These are phyloP conservation scores for Aurifilum marmelostoma DNA, from an alignment of 2,329 filamentous ascomycete species.

Conservation along the genomic window DNA sequence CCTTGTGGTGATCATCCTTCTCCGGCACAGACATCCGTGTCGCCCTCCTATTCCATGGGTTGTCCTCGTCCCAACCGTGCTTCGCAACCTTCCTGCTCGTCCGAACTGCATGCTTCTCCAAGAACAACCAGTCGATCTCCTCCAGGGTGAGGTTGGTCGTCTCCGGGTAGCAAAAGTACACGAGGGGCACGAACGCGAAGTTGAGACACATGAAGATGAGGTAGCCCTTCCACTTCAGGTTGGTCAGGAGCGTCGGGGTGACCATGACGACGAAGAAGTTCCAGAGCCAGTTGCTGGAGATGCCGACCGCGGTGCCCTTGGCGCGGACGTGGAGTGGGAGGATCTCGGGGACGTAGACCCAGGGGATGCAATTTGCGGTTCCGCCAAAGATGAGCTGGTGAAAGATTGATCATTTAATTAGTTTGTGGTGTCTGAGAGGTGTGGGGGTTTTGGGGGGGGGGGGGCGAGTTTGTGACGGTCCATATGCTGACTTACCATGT, in stretches of 20 bases:
- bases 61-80: constrained; percentile 26
- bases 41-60: constrained; percentile 26
- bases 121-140: constrained; percentile 55
- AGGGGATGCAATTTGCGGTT: constrained; percentile 41
- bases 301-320: constrained; percentile 39
- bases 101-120: constrained; percentile 28
- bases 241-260: constrained; percentile 52
- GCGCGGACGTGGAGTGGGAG: constrained; percentile 39
- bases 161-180: constrained; percentile 56
- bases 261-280: constrained; percentile 51
- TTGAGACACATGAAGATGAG: constrained; percentile 56
- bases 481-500: constrained; percentile 26
- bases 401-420: background rate
- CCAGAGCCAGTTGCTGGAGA: constrained; percentile 42
- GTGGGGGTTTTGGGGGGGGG: background rate
- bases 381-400: constrained; percentile 34
- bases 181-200: constrained; percentile 46
- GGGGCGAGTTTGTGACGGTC: no score
- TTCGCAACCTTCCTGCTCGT: constrained; percentile 25
- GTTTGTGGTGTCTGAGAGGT: background rate
- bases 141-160: constrained; percentile 53
- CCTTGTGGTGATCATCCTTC: background rate
- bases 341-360: constrained; percentile 44
- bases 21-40: constrained; percentile 16
- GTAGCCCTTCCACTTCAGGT: constrained; percentile 54